Conservation (phyloP, 345 rosid species). For the Geranium rotundifolium region DNA sequence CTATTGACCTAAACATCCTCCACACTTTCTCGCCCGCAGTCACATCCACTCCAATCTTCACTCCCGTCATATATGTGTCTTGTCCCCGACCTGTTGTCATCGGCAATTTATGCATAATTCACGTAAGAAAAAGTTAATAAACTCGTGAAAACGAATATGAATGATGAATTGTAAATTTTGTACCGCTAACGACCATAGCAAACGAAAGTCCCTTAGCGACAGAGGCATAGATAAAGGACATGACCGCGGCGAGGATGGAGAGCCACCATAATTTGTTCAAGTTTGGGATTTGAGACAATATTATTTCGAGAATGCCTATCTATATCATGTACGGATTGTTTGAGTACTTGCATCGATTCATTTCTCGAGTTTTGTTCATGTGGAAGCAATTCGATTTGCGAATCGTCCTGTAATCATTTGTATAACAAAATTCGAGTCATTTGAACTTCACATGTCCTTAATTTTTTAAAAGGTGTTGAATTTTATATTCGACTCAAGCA, state of each 20-base stretch:
- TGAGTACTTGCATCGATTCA: constrained; percentile 13
- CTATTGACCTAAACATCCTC: constrained; percentile 40
- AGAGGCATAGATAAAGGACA: constrained; percentile 17
- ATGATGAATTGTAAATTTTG: not conserved
- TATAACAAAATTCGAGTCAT: no score
- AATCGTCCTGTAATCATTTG: constrained; percentile 8
- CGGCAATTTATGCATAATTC: no score
- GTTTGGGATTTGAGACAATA: constrained; percentile 11
- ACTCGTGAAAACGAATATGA: not conserved
- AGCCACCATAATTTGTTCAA: constrained; percentile 16
- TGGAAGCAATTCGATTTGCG: constrained; percentile 16
- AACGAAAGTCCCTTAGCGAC: constrained; percentile 16
- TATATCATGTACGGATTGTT: constrained; percentile 10
- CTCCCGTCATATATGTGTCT: constrained; percentile 33
- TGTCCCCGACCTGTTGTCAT: constrained; percentile 5
- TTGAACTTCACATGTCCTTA: no score
- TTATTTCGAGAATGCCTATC: constrained; percentile 8
- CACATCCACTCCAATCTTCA: constrained; percentile 17
- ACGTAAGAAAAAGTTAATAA: no score
- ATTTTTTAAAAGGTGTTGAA: no score
- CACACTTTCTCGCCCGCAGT: constrained; percentile 30
- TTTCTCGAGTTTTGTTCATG: not conserved
- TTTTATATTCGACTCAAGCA: no score
- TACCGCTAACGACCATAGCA: constrained; percentile 11
- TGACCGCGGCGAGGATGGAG: constrained; percentile 12